These are phyloP conservation scores for Angomonas ambiguus DNA, from an alignment of 208 protist genomes.

Conservation along the genomic window DNA sequence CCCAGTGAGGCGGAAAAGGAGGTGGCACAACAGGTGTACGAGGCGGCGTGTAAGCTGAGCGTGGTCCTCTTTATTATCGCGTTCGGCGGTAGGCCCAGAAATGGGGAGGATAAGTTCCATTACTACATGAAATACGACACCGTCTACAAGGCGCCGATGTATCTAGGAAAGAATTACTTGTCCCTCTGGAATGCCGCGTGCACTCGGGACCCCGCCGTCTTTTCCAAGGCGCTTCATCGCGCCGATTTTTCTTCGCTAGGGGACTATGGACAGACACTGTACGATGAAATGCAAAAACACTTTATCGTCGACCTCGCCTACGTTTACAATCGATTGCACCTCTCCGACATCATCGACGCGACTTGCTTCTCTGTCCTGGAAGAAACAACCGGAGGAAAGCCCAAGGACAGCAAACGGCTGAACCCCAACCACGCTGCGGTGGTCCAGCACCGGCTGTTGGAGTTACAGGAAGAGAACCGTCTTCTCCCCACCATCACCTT, in stretches of 20 bases:
- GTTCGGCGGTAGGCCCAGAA: background rate
- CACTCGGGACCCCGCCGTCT: background rate
- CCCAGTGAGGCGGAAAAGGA: background rate
- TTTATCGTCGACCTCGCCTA: constrained; percentile 1
- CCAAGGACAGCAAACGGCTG: background rate
- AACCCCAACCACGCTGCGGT: background rate
- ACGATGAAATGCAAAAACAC: constrained; percentile 7
- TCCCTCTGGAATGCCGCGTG: background rate
- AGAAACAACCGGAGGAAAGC: background rate
- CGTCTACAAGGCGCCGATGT: background rate
- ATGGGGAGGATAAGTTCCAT: background rate
- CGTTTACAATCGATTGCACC: background rate
- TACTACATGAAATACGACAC: background rate
- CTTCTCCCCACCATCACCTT: background rate
- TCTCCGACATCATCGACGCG: background rate
- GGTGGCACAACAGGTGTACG: background rate
- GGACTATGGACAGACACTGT: background rate
- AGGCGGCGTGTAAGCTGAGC: background rate
- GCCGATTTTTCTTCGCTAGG: background rate
- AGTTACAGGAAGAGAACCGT: constrained; percentile 1
- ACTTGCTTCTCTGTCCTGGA: background rate
- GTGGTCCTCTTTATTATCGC: background rate
- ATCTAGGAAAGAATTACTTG: background rate
- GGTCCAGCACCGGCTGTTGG: background rate
- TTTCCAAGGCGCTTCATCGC: background rate